These are phyloP conservation scores for Solanum appendiculatum DNA, from an alignment of 257 asterid species.

Conservation along the genomic window DNA sequence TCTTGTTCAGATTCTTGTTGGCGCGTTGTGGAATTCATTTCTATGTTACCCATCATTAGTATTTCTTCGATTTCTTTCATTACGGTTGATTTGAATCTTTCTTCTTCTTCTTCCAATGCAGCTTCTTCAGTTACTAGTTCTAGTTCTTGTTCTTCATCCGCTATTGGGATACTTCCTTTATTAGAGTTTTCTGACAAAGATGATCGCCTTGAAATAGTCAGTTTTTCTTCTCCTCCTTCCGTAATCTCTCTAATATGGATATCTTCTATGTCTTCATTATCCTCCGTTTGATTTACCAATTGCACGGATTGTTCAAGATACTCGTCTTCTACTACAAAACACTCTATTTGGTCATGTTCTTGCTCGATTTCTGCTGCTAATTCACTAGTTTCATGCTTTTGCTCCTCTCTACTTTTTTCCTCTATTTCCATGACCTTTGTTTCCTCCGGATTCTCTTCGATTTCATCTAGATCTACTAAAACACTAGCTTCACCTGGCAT, in stretches of 20 bases:
- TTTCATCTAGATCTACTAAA: constrained; percentile 14
- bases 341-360: not conserved
- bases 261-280: constrained; percentile 11
- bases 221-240: constrained; percentile 18
- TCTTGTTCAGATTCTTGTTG: not conserved
- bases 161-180: not conserved
- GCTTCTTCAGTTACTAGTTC: constrained; percentile 10
- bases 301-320: not conserved
- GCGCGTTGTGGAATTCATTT: not conserved
- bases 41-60: not conserved
- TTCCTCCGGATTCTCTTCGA: constrained; percentile 4
- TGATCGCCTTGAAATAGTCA: not conserved
- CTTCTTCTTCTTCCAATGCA: constrained; percentile 9
- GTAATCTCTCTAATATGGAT: constrained; percentile 11
- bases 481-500: constrained; percentile 7
- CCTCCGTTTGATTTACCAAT: not conserved
- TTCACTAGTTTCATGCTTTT: not conserved
- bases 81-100: not conserved
- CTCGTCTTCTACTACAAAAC: not conserved
- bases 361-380: not conserved
- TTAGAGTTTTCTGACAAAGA: constrained; percentile 18
- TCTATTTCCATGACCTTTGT: constrained; percentile 4
- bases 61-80: not conserved
- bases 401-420: constrained; percentile 1
- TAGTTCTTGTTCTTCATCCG: constrained; percentile 12